Conservation (phyloP, 225 moss, liverwort and hornwort species). For the Polytrichum formosum region DNA sequence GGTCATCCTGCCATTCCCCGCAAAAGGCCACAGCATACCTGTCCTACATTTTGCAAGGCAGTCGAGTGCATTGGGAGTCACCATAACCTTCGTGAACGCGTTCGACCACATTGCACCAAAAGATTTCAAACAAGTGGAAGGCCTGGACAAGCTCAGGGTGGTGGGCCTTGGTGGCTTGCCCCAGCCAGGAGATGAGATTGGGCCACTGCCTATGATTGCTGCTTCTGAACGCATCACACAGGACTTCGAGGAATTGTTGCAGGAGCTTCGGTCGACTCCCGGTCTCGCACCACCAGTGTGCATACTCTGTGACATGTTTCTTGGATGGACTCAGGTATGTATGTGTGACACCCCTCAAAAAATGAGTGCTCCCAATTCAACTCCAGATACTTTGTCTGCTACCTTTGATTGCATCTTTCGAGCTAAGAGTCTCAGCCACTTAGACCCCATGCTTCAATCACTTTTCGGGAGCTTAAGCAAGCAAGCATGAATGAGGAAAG, state of each 20-base stretch:
- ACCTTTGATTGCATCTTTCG: too few relatives aligned
- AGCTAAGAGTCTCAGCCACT: too few relatives aligned
- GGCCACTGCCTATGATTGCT: slow-evolving; percentile 14
- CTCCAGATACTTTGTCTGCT: too few relatives aligned
- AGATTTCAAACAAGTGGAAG: slow-evolving; percentile 8
- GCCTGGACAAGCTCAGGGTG: slow-evolving; percentile 11
- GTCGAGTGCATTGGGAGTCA: slow-evolving; percentile 11
- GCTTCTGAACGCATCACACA: slow-evolving; percentile 8
- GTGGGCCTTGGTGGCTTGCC: slow-evolving; percentile 11
- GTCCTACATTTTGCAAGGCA: slow-evolving; percentile 11
- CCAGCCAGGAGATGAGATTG: slow-evolving; percentile 15
- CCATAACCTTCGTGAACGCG: slow-evolving; percentile 20
- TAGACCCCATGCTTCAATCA: too few relatives aligned
- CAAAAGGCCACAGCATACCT: slow-evolving; percentile 17
- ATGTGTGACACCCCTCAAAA: not conserved
- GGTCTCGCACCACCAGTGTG: slow-evolving; percentile 8
- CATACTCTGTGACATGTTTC: slow-evolving; percentile 20
- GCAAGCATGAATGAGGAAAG: too few relatives aligned
- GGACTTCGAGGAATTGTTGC: slow-evolving; percentile 12
- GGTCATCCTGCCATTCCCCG: slow-evolving; percentile 15
- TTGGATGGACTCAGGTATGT: slow-evolving; percentile 21
- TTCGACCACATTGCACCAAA: slow-evolving; percentile 11
- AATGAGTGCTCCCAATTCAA: too few relatives aligned
- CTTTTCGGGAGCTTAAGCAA: too few relatives aligned
- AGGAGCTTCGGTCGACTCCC: slow-evolving; percentile 1